Percentiles rank a stretch among this genome's conserved stretches.
Evolutionary conservation across 345 rosid species (phyloP).

Genomic region (Citrus unshiu): DNA sequence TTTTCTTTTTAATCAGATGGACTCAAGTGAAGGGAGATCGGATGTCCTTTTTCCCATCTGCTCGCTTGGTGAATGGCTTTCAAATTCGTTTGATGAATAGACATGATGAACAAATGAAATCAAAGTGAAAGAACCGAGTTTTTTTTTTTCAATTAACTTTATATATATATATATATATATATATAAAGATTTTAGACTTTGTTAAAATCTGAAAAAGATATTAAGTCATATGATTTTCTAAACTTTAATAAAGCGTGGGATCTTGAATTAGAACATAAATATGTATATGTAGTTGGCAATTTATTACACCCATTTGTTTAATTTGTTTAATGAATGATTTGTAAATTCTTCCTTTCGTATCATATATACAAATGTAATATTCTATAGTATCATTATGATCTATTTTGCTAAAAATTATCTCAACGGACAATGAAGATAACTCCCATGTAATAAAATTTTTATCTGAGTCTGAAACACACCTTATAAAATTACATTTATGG

Average conservation of each 20-base stretch:
- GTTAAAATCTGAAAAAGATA: no score
- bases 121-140: not conserved
- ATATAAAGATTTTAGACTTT: no score
- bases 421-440: not conserved
- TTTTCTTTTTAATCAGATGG: slow-evolving; percentile 41
- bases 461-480: not conserved
- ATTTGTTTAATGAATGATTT: not conserved
- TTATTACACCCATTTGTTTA: not conserved
- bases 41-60: slow-evolving; percentile 80
- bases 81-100: slow-evolving; percentile 45
- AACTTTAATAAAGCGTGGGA: no score
- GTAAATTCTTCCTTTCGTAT: not conserved
- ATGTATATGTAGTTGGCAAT: no score
- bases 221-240: no score
- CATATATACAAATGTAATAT: not conserved
- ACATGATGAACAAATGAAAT: not conserved
- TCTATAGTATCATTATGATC: not conserved
- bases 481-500: no score
- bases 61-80: slow-evolving; percentile 83
- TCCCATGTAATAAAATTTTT: not conserved
- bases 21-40: slow-evolving; percentile 64
- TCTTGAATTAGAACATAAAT: no score
- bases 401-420: not conserved
- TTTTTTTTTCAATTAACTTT: no score
- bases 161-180: not conserved